Percentiles rank a stretch among this genome's conserved stretches.
Conservation (phyloP, 2,329 filamentous ascomycete species). For the Aspergillus luchuensis region DNA sequence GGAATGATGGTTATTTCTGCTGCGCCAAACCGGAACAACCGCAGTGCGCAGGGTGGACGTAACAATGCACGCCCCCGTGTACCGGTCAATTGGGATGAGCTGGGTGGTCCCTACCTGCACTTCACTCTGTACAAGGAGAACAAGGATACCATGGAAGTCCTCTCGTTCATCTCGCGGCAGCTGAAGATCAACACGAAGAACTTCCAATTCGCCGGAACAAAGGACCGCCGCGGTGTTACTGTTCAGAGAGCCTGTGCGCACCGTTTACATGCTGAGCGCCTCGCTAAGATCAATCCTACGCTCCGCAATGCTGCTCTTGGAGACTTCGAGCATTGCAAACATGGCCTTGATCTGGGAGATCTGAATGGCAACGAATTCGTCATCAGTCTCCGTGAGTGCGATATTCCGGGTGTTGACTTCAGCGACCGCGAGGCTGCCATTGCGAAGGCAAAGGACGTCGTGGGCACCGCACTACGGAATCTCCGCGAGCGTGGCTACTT, state of each 20-base stretch:
- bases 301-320: conserved; percentile 68
- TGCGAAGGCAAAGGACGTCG: conserved; percentile 49
- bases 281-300: conserved; percentile 64
- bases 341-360: conserved; percentile 78
- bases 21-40: conserved; percentile 38
- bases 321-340: conserved; percentile 74
- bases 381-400: conserved; percentile 85
- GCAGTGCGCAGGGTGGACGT: conserved; percentile 35
- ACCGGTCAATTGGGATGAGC: conserved; percentile 63
- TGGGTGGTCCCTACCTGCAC: conserved; percentile 79
- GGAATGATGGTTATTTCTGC: conserved; percentile 65
- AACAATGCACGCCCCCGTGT: conserved; percentile 35
- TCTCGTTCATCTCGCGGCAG: conserved; percentile 73
- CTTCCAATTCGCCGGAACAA: conserved; percentile 84
- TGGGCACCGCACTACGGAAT: conserved; percentile 61
- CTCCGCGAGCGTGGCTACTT: conserved; percentile 80
- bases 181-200: conserved; percentile 69
- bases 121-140: conserved; percentile 97
- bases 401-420: conserved; percentile 54
- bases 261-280: conserved; percentile 61
- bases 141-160: conserved; percentile 91
- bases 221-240: conserved; percentile 84
- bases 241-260: conserved; percentile 75
- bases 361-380: conserved; percentile 88
- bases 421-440: conserved; percentile 51